Percentiles rank a stretch among this genome's conserved stretches.
phyloP scores from a whole-genome alignment of 352 stramenopile species.

The Globisporangium uncinulatum region DNA sequence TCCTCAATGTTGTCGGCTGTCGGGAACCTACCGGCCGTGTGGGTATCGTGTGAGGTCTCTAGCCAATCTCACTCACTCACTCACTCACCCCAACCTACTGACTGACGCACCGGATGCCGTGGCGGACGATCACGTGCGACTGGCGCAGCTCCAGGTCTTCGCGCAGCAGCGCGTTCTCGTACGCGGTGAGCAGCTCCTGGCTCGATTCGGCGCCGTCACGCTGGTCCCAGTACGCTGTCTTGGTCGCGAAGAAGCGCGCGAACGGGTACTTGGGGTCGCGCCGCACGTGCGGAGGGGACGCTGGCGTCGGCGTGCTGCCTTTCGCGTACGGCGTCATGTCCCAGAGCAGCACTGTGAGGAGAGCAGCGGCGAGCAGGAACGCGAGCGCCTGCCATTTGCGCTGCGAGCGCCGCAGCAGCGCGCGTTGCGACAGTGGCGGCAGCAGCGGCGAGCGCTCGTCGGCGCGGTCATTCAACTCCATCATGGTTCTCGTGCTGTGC shows the following conservation, averaged over 20 bases:
- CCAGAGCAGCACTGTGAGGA: constrained; percentile 14
- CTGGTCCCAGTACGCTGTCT: constrained; percentile 56
- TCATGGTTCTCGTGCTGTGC: not conserved
- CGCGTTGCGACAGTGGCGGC: constrained; percentile 6
- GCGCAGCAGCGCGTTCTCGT: constrained; percentile 19
- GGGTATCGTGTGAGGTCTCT: not conserved
- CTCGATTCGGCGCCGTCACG: constrained; percentile 17
- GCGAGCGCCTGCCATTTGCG: constrained; percentile 11
- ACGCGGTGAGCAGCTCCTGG: constrained; percentile 19
- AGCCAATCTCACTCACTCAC: not conserved
- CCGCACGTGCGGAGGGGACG: constrained; percentile 6
- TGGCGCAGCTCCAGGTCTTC: constrained; percentile 50
- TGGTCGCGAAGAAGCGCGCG: constrained; percentile 41
- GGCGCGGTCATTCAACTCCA: not conserved
- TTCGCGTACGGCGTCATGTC: constrained; percentile 10
- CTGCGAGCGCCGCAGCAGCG: not conserved
- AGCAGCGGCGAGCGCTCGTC: constrained; percentile 7
- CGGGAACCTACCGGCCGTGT: constrained; percentile 30
- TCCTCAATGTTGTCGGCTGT: constrained; percentile 42
- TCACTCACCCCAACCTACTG: not conserved
- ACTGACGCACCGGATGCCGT: constrained; percentile 42
- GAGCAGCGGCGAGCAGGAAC: constrained; percentile 9
- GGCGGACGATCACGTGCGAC: constrained; percentile 52
- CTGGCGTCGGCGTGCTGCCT: constrained; percentile 3
- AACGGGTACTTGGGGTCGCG: constrained; percentile 14